Percentiles rank a stretch among this genome's conserved stretches.
These are phyloP conservation scores for Ophiocordyceps australis DNA, from an alignment of 2,329 filamentous ascomycete species.

Conservation along the genomic window DNA sequence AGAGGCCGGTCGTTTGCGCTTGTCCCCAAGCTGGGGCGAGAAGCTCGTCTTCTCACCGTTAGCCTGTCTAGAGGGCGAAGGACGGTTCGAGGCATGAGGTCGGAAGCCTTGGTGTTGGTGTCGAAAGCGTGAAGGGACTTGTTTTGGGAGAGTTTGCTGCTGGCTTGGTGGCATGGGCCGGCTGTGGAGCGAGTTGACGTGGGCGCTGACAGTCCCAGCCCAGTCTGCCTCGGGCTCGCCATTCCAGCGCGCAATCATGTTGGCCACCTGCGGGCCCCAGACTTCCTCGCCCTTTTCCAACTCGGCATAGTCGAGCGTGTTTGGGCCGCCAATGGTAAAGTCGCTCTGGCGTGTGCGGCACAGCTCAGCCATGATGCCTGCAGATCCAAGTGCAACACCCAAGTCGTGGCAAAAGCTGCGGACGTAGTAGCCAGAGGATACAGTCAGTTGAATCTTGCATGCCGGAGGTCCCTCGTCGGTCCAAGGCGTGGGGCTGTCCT, in stretches of 20 bases:
- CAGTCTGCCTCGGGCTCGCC: conserved; percentile 11
- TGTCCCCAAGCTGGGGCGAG: too few species aligned
- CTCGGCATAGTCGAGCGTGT: conserved; percentile 65
- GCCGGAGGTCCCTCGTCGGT: conserved; percentile 52
- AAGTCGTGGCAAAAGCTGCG: conserved; percentile 87
- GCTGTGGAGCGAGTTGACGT: background rate
- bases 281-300: conserved; percentile 57
- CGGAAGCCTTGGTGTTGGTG: too few species aligned
- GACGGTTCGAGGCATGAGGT: too few species aligned
- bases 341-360: conserved; percentile 66
- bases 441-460: conserved; percentile 71
- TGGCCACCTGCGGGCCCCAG: conserved; percentile 59
- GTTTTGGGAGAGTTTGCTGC: too few species aligned
- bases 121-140: too few species aligned
- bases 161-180: too few species aligned
- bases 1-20: too few species aligned
- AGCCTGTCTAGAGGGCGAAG: too few species aligned
- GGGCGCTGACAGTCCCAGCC: conserved; percentile 3
- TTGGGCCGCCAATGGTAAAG: conserved; percentile 51
- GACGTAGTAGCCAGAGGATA: conserved; percentile 93
- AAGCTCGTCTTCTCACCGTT: too few species aligned
- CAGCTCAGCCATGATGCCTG: conserved; percentile 73
- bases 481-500: conserved; percentile 35
- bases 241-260: conserved; percentile 26
- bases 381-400: conserved; percentile 62